phyloP scores from a whole-genome alignment of 1,284 basidiomycete genomes.

The Hymenochaete sp. region DNA sequence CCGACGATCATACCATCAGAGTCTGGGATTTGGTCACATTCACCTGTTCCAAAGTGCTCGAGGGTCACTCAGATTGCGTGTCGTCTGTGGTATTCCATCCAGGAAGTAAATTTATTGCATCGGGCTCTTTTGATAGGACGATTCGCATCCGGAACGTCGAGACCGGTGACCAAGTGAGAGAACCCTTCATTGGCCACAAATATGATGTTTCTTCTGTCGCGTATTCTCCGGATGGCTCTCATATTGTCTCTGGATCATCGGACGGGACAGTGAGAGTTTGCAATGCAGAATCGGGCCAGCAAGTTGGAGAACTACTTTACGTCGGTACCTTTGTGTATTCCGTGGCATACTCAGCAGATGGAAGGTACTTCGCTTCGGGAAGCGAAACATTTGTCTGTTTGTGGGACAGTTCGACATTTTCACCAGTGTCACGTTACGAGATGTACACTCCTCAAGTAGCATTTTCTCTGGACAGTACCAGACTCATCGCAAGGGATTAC shows the following conservation, averaged over 20 bases:
- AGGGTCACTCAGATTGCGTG: not conserved
- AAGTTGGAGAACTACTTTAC: slow-evolving; percentile 1
- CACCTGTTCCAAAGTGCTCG: not conserved
- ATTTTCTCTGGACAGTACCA: too few relatives aligned
- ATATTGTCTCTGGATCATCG: not conserved
- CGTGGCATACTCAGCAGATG: not conserved
- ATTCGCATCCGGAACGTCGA: slow-evolving; percentile 1
- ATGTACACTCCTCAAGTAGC: too few relatives aligned
- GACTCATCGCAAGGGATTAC: too few relatives aligned
- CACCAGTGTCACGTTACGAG: too few relatives aligned
- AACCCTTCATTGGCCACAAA: not conserved
- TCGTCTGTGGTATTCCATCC: not conserved
- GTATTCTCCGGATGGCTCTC: not conserved
- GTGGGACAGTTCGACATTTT: too few relatives aligned
- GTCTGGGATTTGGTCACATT: not conserved
- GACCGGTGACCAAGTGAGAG: not conserved
- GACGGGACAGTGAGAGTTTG: not conserved
- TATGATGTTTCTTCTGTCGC: not conserved
- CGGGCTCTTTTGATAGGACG: not conserved
- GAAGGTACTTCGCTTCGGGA: not conserved
- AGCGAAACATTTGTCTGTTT: too few relatives aligned
- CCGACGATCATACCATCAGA: not conserved
- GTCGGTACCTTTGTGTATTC: not conserved
- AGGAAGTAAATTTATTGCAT: not conserved
- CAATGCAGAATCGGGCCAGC: not conserved